Evolutionary conservation across 768 basidiomycete genomes (phyloP).

Genomic region (Amyloporia xantha): DNA sequence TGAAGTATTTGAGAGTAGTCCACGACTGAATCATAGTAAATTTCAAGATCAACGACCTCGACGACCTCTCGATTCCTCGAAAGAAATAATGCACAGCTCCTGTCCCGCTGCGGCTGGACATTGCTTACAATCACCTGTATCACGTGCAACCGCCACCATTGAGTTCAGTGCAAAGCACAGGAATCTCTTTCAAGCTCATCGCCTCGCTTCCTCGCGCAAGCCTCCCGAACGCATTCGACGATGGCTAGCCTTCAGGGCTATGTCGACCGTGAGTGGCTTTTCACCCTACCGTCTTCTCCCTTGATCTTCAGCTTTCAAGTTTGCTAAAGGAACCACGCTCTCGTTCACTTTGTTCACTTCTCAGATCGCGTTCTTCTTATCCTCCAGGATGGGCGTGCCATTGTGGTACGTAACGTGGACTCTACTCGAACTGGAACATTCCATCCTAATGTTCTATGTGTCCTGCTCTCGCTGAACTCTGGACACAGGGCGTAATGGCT

Average conservation of each 20-base stretch:
- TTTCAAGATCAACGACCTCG: too few species aligned
- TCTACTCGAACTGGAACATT: background rate
- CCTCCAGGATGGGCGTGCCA: constrained; percentile 92
- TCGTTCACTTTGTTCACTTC: background rate
- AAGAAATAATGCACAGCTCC: too few species aligned
- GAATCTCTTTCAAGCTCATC: too few species aligned
- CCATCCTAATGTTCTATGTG: background rate
- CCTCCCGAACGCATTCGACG: constrained; percentile 10
- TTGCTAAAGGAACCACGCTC: background rate
- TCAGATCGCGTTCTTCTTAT: constrained; percentile 87
- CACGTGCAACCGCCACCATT: too few species aligned
- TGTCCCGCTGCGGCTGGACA: too few species aligned
- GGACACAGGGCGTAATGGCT: constrained; percentile 71
- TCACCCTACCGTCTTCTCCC: background rate
- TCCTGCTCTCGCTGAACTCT: constrained; percentile 1
- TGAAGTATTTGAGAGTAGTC: too few species aligned
- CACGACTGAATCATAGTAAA: too few species aligned
- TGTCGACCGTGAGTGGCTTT: constrained; percentile 65
- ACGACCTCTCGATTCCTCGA: too few species aligned
- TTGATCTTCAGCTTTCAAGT: background rate
- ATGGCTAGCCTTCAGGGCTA: constrained; percentile 93
- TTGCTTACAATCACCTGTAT: too few species aligned
- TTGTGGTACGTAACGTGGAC: constrained; percentile 57
- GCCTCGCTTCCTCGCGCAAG: background rate
- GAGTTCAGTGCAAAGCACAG: too few species aligned